Evolutionary conservation across 768 basidiomycete genomes (phyloP), one percentile per base, ranked within the genome.

Genomic region (Epithele typhae): DNA sequence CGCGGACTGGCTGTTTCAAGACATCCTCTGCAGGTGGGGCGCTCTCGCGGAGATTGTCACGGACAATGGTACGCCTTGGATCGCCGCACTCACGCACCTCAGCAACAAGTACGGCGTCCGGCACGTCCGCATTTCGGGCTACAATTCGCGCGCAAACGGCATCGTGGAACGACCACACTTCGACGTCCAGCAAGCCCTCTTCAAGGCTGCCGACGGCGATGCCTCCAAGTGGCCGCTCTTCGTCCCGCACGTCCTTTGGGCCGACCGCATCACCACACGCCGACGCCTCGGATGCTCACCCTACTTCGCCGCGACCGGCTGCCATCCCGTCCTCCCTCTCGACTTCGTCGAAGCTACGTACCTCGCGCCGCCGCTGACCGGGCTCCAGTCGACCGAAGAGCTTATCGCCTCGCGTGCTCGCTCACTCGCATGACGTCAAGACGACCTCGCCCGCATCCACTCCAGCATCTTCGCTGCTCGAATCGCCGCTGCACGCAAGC

Each of bases 1-100:
- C 1, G 62, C 54, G 3, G 37, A 56, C 17, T 74, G 64, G 42
- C 55, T 74, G 22, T 67, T 67, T 21, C 52, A 71, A 42, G 64
- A 73, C 24, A 42, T 70, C 3, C 42, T 71, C 15, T 72, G 65
- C 48, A 39, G 63, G 10, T 75, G 72, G 72, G 73, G 71, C 2
- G 59, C 64, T n/a, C 19, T 73, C 0, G 17, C 12, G 1, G 56
- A 68, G 19, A 68, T 76, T 12, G 63, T 75, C 1, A 71, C 67
- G 0, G 74, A 77, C 48, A 77, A 77, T 51, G 61, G 68, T 1
- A 46, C 62, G 0, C 59, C 60, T 0, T 62, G 68, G 32, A 38
- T 67, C 1, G 48, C 53, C 0, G 57, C 59, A 17, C 43, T 66
- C 2, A 35, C 55, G 1, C 53, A 52, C 39, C 55, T 70, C 1